phyloP scores from a whole-genome alignment of 2,329 filamentous ascomycete genomes.

The Triangularia setosa region DNA sequence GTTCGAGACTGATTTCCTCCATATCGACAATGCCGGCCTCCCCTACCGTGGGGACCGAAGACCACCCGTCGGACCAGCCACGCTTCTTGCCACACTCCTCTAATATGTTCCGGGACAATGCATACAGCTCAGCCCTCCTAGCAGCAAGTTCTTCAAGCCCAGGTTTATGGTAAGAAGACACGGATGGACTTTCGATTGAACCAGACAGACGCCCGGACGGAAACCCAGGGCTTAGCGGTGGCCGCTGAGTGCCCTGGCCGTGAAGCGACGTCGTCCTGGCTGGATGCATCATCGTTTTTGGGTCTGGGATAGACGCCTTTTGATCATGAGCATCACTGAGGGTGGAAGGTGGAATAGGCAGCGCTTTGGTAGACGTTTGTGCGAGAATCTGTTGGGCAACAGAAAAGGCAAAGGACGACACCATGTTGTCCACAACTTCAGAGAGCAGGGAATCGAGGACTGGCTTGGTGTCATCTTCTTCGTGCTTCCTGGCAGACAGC shows the following conservation, averaged over 20 bases:
- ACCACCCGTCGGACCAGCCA: conserved; percentile 77
- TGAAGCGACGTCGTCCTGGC: conserved; percentile 60
- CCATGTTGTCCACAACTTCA: conserved; percentile 66
- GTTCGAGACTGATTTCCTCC: conserved; percentile 55
- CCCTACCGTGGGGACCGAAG: conserved; percentile 51
- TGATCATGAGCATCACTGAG: conserved; percentile 53
- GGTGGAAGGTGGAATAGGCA: conserved; percentile 62
- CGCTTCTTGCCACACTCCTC: conserved; percentile 67
- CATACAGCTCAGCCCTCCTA: conserved; percentile 74
- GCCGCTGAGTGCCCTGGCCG: conserved; percentile 36
- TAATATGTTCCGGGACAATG: conserved; percentile 75
- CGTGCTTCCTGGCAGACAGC: conserved; percentile 36
- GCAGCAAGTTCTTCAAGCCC: conserved; percentile 81
- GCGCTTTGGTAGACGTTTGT: conserved; percentile 66
- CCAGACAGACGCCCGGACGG: conserved; percentile 38
- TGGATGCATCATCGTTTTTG: conserved; percentile 68
- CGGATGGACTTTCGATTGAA: conserved; percentile 35
- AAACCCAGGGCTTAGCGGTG: conserved; percentile 49
- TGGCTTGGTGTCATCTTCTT: conserved; percentile 30
- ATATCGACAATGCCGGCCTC: conserved; percentile 44
- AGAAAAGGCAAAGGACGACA: conserved; percentile 74
- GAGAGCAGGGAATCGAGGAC: conserved; percentile 37
- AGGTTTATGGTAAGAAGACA: conserved; percentile 51
- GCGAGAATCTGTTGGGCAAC: conserved; percentile 72
- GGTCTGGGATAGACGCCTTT: conserved; percentile 61